Base-by-base conservation (phyloP, 257 asterid genomes). In the Ajuga chamaepitys region DNA sequence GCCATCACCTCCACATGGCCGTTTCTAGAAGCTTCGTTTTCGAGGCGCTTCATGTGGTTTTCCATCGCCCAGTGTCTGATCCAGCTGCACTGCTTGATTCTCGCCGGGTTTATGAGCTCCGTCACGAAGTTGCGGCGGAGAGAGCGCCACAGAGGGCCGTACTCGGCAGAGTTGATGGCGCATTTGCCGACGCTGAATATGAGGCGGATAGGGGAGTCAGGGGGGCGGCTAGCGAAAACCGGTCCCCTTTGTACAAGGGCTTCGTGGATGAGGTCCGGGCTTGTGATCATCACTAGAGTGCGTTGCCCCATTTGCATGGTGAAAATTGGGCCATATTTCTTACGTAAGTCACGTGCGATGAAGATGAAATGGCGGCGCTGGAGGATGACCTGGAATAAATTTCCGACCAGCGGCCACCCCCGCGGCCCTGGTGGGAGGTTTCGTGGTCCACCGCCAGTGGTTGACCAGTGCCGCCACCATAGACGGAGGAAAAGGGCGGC, bases 221-320 rank as follows among this genome's bases (percentile, higher is more conserved):
- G 76, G 1, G 99, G 99, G n/a, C 99, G 86, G 82, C 88, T 89
- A 0, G 97, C 96, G 44, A 87, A 81, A 22, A 81, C 73, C 3
- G 96, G 80, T 1, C 99, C 99, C 57, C 74, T 78, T 22, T 80
- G 84, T 0, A 93, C 96, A 2, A 93, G 78, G 7, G 99, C 97
- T 40, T 93, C 99, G 46, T 93, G 99, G 42, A 83, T 93, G 24
- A 93, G 86, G 34, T 87, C 95, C 0, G 99, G 66, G 74, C 95
- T 86, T 1, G 96, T 80, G 54, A 93, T 34, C 16, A 93, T 84
- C 1, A 93, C 81, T 0, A 93, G 72, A 2, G 97, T 93, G 0
- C 99, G 75, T 22, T 93, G 97, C 0, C 99, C 99, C 99, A 93
- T 89, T 52, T 89, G 86, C 96, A 93, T 85, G 83, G 88, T 93